Conservation (phyloP, 495 filamentous ascomycete genomes). For the Xylaria bambusicola region DNA sequence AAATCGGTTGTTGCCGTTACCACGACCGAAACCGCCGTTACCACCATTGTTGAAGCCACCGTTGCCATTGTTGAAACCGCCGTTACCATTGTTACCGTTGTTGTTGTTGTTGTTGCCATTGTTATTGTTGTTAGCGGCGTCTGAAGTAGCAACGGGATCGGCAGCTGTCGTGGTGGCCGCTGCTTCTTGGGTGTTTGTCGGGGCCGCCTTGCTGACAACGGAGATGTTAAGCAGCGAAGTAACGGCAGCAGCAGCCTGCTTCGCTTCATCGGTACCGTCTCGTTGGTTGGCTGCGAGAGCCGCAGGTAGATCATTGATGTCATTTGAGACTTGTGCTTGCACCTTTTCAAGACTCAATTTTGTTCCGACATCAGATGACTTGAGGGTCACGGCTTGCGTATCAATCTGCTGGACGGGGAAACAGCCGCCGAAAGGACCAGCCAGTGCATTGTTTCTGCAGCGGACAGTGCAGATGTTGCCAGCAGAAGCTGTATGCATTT, state of each 20-base stretch:
- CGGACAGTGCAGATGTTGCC: constrained; percentile 59
- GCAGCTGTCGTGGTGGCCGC: constrained; percentile 16
- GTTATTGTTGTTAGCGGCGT: background rate
- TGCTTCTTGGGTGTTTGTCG: background rate
- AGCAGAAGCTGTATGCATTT: constrained; percentile 34
- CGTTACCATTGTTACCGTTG: constrained; percentile 1
- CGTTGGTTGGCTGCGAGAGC: constrained; percentile 35
- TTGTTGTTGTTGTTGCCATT: constrained; percentile 19
- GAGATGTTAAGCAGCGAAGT: constrained; percentile 15
- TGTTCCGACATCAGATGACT: constrained; percentile 35
- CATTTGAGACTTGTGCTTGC: constrained; percentile 32
- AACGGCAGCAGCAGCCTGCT: constrained; percentile 16
- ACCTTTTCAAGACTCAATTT: constrained; percentile 32
- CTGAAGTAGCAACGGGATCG: constrained; percentile 7
- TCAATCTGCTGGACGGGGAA: constrained; percentile 51
- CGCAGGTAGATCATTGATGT: constrained; percentile 38
- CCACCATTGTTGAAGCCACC: too few relatives aligned
- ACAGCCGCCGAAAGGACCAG: constrained; percentile 58
- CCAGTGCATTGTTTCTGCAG: constrained; percentile 56
- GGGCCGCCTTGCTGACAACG: constrained; percentile 4
- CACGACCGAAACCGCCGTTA: too few relatives aligned
- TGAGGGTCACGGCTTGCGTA: constrained; percentile 34
- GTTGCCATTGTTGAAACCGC: too few relatives aligned
- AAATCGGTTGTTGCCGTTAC: too few relatives aligned
- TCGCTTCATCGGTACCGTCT: background rate